Conservation (phyloP, 257 asterid species). For the Capsicum pubescens region DNA sequence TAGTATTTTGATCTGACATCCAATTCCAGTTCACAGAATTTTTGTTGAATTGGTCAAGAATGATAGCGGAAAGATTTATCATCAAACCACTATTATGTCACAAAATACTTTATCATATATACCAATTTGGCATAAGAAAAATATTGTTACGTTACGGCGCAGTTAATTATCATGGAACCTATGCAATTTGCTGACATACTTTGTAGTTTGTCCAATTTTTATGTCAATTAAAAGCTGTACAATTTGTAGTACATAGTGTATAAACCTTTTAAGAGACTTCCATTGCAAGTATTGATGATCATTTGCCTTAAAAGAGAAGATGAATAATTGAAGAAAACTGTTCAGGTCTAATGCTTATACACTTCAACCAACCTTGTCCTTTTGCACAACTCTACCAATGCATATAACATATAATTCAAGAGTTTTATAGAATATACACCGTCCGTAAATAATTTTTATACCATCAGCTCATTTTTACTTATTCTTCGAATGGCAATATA, state of each 20-base stretch:
- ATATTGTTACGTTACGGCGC: not conserved
- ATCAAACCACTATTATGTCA: not conserved
- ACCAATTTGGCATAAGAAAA: conserved; percentile 5
- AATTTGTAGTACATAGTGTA: not conserved
- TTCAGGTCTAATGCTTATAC: not conserved
- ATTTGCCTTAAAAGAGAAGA: not conserved
- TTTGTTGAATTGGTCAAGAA: not conserved
- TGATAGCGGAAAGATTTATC: not conserved
- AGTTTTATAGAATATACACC: not conserved
- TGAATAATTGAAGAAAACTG: not conserved
- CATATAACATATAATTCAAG: not conserved
- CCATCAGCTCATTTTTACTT: not conserved
- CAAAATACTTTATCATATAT: not conserved
- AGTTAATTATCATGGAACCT: not conserved
- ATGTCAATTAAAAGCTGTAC: not conserved
- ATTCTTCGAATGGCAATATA: not conserved
- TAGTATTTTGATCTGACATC: not conserved
- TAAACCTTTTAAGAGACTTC: not conserved
- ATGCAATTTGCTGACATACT: not conserved
- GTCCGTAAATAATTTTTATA: not conserved
- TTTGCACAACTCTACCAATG: not conserved
- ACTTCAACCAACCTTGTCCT: not conserved
- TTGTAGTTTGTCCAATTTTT: not conserved
- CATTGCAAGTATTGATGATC: not conserved
- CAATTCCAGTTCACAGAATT: not conserved